A percentile compares a stretch with the other conserved stretches of the same genome.
Conservation (phyloP, 805 yeast genomes). For the Barnettozyma populi region DNA sequence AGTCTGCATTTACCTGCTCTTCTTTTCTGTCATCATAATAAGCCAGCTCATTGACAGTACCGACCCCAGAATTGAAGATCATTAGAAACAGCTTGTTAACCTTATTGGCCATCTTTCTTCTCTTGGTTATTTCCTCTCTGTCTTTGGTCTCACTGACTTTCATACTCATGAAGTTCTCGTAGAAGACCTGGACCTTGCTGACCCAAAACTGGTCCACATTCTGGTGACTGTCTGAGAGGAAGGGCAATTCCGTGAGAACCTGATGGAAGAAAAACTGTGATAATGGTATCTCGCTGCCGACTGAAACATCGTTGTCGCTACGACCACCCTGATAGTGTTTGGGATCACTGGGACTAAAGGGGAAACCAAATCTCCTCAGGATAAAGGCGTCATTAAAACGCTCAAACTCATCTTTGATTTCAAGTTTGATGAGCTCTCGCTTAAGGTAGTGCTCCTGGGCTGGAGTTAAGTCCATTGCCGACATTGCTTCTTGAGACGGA, state of each 20-base stretch:
- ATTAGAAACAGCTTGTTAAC: conserved; percentile 58
- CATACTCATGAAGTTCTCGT: conserved; percentile 70
- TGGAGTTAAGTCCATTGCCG: conserved; percentile 35
- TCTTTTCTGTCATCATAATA: conserved; percentile 37
- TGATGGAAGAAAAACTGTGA: conserved; percentile 58
- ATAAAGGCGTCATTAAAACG: conserved; percentile 55
- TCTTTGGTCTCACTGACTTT: conserved; percentile 70
- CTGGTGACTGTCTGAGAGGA: conserved; percentile 40
- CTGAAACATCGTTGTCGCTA: conserved; percentile 13
- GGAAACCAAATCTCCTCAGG: conserved; percentile 68
- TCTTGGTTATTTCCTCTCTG: conserved; percentile 68
- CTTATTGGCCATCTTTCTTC: conserved; percentile 56
- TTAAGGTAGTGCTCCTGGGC: conserved; percentile 84
- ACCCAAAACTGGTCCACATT: conserved; percentile 70
- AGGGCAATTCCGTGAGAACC: conserved; percentile 70
- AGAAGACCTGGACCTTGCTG: conserved; percentile 69
- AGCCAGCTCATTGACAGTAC: conserved; percentile 49
- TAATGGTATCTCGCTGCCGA: conserved; percentile 48
- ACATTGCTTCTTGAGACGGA: not conserved
- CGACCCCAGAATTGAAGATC: conserved; percentile 70
- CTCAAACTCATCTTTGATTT: conserved; percentile 59
- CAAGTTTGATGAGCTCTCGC: conserved; percentile 64
- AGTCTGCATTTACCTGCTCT: conserved; percentile 20
- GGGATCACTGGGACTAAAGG: conserved; percentile 54
- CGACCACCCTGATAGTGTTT: conserved; percentile 4